phyloP scores from a whole-genome alignment of 257 asterid genomes.

The Solanum chmielewskii region DNA sequence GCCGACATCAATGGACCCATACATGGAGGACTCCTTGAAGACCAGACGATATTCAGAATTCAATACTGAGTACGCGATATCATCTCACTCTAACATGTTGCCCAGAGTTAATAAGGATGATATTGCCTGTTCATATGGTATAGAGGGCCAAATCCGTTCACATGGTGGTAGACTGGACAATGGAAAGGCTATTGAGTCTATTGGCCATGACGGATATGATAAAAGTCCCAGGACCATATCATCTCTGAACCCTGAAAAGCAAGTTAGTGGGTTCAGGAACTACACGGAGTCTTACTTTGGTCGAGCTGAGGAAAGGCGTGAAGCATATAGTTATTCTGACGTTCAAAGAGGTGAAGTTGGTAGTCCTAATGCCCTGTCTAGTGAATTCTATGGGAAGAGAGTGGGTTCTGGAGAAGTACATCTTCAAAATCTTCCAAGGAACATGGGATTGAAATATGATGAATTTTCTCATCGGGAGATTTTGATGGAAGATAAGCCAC shows the following conservation, averaged over 20 bases:
- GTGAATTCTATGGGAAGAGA: slow-evolving; percentile 10
- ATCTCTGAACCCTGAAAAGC: slow-evolving; percentile 15
- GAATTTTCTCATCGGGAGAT: slow-evolving; percentile 18
- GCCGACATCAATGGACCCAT: slow-evolving; percentile 1
- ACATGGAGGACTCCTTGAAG: slow-evolving; percentile 11
- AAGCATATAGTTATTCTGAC: slow-evolving; percentile 18
- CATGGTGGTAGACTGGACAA: slow-evolving; percentile 9
- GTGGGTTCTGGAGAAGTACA: slow-evolving; percentile 22
- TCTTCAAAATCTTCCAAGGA: slow-evolving; percentile 19
- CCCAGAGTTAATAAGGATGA: slow-evolving; percentile 14
- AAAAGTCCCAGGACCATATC: slow-evolving; percentile 19
- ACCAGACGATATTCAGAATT: slow-evolving; percentile 10
- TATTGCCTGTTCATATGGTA: slow-evolving; percentile 5
- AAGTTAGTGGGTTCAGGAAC: slow-evolving; percentile 23
- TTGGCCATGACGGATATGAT: slow-evolving; percentile 17
- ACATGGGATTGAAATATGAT: slow-evolving; percentile 13
- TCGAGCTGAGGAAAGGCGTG: slow-evolving; percentile 22
- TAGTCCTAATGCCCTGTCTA: slow-evolving; percentile 8
- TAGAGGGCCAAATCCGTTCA: slow-evolving; percentile 15
- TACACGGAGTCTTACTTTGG: slow-evolving; percentile 22
- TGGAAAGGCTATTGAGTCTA: slow-evolving; percentile 17
- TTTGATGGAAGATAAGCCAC: slow-evolving; percentile 15
- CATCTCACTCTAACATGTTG: slow-evolving; percentile 24
- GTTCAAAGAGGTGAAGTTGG: slow-evolving; percentile 6
- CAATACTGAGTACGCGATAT: slow-evolving; percentile 13